Percentiles rank a stretch among this genome's conserved stretches.
These are phyloP conservation scores for Linum trigynum DNA, from an alignment of 345 rosid species.

Conservation along the genomic window DNA sequence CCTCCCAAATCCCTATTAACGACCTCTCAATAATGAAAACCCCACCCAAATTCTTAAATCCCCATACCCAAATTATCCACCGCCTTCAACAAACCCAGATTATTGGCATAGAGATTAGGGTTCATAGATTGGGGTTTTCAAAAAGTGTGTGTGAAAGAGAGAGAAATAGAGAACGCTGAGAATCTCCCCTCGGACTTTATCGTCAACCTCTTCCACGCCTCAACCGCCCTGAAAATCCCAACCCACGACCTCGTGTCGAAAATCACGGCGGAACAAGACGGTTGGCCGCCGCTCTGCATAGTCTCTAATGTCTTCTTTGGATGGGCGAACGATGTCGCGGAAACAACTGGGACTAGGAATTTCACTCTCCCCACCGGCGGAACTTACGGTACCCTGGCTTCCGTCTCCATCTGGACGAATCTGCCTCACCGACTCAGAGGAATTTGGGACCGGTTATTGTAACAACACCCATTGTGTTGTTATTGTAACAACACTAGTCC, in stretches of 20 bases:
- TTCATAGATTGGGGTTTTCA: no score
- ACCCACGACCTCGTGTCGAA: slow-evolving; percentile 6
- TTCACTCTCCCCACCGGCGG: slow-evolving; percentile 5
- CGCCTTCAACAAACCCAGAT: no score
- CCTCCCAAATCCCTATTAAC: no score
- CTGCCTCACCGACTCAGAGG: background rate
- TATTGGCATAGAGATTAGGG: no score
- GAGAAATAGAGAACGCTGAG: slow-evolving; percentile 15
- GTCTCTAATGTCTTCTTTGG: slow-evolving; percentile 14
- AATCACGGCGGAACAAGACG: slow-evolving; percentile 5
- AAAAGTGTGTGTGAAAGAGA: no score
- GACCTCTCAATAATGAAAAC: no score
- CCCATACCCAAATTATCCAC: no score
- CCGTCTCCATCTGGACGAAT: slow-evolving; percentile 11
- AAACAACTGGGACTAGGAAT: slow-evolving; percentile 10
- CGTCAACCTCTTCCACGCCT: background rate
- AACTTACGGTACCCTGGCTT: slow-evolving; percentile 5
- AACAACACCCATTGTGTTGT: no score
- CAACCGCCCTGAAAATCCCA: slow-evolving; percentile 8
- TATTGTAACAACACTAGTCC: no score
- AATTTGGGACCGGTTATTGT: no score
- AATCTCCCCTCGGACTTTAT: background rate
- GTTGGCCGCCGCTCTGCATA: slow-evolving; percentile 1
- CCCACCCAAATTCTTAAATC: no score
- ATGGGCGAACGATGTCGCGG: slow-evolving; percentile 18